Evolutionary conservation across 2,329 filamentous ascomycete species (phyloP), one percentile per base, ranked within the genome.

Genomic region (Arthrobotrys iridis): DNA sequence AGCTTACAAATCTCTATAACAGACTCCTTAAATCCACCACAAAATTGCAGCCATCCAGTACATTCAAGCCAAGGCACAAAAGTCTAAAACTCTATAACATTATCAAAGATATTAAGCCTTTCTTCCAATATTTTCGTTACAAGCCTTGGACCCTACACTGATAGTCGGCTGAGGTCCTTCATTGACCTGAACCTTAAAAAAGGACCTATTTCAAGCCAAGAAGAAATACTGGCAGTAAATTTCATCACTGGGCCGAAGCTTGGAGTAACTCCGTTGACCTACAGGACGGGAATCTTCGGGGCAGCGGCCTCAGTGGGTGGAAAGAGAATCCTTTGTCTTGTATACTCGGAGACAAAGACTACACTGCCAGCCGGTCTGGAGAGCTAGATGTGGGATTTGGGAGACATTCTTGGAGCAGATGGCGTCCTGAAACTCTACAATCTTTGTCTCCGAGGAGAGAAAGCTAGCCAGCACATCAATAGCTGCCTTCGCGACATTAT

Each of bases 11-110:
- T 10, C 3, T 18, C 40, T 3, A 43, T 20, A 15, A 41, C 10
- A 15, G 22, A 41, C 7, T 11, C 24, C 20, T 24, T 15, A 43
- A 13, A 22, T 10, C 55, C 55, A 7, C 35, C 55, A 15, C 55
- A 59, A 20, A 59, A 59, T 3, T 41, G 2, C 30, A n/a, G 3
- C 55, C 55, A 59, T 4, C 55, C 55, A 20, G 55, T 59, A 8
- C 35, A n/a, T 13, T 41, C 33, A 6, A 40, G 18, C 33, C 33
- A 59, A 4, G 55, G 55, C 4, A 59, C 55, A 41, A 18, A 18
- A 13, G 30, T 59, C 2, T 13, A 2, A 2, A 41, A 3, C 55
- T 59, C 55, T 13, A 15, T 10, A 20, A 15, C 33, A 26, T 20
- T 18, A 18, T 59, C 55, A 3, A 3, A 15, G 22, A 30, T 18